A percentile compares a stretch with the other conserved stretches of the same genome.
Evolutionary conservation across 2,329 filamentous ascomycete genomes (phyloP).

Genomic region (Metarhizium humberi): DNA sequence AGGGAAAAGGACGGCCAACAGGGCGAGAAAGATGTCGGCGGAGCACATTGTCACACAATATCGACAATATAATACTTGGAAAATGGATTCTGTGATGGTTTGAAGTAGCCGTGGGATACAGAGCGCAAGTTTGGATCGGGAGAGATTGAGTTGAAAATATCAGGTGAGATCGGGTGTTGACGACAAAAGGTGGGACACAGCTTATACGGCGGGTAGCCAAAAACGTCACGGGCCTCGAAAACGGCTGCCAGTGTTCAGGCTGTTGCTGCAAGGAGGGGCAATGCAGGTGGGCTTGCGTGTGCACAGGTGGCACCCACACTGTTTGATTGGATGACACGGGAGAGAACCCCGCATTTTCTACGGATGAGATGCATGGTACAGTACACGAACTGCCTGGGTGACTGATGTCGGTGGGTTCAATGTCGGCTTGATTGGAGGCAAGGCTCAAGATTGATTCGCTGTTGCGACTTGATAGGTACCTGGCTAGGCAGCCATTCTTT

Average conservation of each 20-base stretch:
- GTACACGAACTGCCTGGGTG: no score
- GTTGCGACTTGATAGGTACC: no score
- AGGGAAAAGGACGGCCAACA: slow-evolving; percentile 13
- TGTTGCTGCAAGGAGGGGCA: no score
- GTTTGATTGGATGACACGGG: neutral
- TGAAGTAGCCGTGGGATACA: neutral
- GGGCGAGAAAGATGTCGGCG: slow-evolving; percentile 51
- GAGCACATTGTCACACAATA: slow-evolving; percentile 38
- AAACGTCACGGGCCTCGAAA: neutral
- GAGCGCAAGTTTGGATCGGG: neutral
- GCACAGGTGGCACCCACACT: neutral
- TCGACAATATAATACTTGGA: neutral
- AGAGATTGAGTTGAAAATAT: neutral
- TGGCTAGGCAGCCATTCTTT: no score
- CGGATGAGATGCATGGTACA: no score
- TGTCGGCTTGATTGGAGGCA: no score
- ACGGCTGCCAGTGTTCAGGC: neutral
- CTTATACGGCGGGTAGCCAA: neutral
- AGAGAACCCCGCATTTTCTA: no score
- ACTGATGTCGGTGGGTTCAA: no score
- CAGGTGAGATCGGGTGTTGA: neutral
- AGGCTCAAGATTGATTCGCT: no score
- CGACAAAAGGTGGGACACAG: neutral
- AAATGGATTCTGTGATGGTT: neutral
- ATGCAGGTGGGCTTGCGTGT: neutral